Conservation (phyloP, 345 rosid species). For the Camelina sativa region DNA sequence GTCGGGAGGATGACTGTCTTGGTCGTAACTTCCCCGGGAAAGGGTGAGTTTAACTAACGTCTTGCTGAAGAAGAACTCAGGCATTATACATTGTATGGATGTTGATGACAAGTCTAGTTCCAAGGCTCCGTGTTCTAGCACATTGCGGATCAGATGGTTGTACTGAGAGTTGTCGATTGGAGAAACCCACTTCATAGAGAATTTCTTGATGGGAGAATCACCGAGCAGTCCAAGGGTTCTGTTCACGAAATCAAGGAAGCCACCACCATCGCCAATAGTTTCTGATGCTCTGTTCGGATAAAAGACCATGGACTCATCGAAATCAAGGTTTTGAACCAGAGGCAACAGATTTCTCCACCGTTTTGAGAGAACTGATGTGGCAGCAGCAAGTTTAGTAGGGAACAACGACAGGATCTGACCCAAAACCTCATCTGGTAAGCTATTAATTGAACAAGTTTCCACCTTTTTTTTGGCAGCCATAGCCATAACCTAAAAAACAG, state of each 20-base stretch:
- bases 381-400: neutral
- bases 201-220: constrained; percentile 2
- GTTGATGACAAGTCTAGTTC: neutral
- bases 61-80: neutral
- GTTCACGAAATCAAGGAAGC: neutral
- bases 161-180: too few relatives aligned
- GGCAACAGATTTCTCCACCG: neutral
- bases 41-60: constrained; percentile 3
- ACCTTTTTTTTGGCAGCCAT: neutral
- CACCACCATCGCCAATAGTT: neutral
- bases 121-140: neutral
- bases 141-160: neutral
- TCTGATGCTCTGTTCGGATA: neutral
- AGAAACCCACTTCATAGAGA: neutral
- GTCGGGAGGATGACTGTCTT: neutral
- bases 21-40: neutral
- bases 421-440: neutral
- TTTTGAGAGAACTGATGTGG: neutral
- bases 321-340: neutral
- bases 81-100: accelerated
- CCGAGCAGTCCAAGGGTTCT: neutral
- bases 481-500: neutral
- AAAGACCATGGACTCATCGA: neutral
- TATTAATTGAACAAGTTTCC: neutral
- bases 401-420: neutral